Percentiles rank a stretch among this genome's conserved stretches.
Conservation (phyloP, 139 green algal genomes). For the Asterochloris sp. region DNA sequence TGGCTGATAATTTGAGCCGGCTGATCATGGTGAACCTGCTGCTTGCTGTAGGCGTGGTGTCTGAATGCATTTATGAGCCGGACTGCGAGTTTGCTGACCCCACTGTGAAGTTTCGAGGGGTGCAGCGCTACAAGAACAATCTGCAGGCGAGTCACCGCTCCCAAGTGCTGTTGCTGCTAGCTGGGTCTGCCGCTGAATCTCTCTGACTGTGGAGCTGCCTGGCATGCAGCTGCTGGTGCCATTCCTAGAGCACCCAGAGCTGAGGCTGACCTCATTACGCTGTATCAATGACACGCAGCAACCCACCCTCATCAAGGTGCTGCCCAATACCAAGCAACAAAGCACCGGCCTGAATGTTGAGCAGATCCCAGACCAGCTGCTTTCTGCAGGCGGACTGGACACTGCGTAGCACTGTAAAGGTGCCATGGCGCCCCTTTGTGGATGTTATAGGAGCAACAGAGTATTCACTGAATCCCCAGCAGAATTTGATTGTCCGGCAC, state of each 20-base stretch:
- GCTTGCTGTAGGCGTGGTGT: conserved; percentile 31
- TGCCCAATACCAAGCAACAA: neutral
- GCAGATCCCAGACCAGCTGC: conserved; percentile 26
- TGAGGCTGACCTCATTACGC: neutral
- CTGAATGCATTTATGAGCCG: conserved; percentile 49
- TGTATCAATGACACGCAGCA: neutral
- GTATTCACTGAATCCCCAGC: conserved; percentile 41
- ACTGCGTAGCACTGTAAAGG: conserved; percentile 36
- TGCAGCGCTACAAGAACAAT: conserved; percentile 56
- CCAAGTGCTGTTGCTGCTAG: too few relatives aligned
- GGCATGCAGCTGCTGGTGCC: conserved; percentile 1
- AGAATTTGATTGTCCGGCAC: conserved; percentile 17
- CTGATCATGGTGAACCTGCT: neutral
- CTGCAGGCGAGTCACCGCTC: conserved; percentile 50
- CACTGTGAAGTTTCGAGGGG: conserved; percentile 52
- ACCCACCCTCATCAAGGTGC: neutral
- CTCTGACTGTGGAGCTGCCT: too few relatives aligned
- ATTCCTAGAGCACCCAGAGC: neutral
- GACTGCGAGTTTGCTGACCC: conserved; percentile 63
- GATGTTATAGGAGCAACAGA: conserved; percentile 43
- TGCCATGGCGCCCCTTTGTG: conserved; percentile 58
- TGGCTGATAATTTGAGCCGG: too few relatives aligned
- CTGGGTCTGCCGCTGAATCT: too few relatives aligned
- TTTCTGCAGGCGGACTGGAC: conserved; percentile 26
- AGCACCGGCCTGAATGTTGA: neutral